Base-by-base conservation (phyloP, 2,329 filamentous ascomycete genomes). In the Hyphodiscus sp. region DNA sequence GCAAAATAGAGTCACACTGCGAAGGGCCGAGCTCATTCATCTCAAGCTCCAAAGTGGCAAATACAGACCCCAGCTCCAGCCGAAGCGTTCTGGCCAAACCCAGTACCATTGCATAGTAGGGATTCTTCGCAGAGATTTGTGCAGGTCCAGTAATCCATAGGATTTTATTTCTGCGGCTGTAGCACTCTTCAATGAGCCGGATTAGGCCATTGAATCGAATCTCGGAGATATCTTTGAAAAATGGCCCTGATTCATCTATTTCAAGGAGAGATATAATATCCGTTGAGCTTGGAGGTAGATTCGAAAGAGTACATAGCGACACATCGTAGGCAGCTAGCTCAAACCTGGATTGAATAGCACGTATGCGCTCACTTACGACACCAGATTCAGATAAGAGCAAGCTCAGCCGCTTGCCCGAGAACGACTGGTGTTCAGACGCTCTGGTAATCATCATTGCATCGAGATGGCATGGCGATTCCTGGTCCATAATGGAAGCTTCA, bases 1-100 rank as follows among this genome's bases (percentile, higher is more conserved):
- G 4, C 23, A 26, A 26, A 26, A 26, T 26, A 8, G 23, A 26
- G 23, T 26, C 8, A 8, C 23, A 26, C 8, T 26, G 23, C 23
- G 23, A 26, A 26, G 23, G 8, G 23, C 23, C 33, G 16, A 38
- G 11, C 4, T 38, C 33, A 38, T 38, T n/a, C 33, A 38, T n/a
- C 18, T 66, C 60, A 10, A 66, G 46, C 44, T 68, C 65, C 18
- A 62, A 46, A 5, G 61, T 66, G 9, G 51, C 53, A 41, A 67
- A 52, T 10, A 51, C 46, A 10, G 60, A 49, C 5, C 30, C 41
- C 9, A 61, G 26, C 41, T 68, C 65, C 10, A 51, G 50, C 6
- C 66, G 55, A 2, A 67, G 48, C 7, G 61, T 61, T 23, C 66
- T 54, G 2, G 61, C 53, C 11, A 64, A 43, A 11, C 59, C 61